Evolutionary conservation across 257 asterid species (phyloP).

Genomic region (Primulina huaijiensis): DNA sequence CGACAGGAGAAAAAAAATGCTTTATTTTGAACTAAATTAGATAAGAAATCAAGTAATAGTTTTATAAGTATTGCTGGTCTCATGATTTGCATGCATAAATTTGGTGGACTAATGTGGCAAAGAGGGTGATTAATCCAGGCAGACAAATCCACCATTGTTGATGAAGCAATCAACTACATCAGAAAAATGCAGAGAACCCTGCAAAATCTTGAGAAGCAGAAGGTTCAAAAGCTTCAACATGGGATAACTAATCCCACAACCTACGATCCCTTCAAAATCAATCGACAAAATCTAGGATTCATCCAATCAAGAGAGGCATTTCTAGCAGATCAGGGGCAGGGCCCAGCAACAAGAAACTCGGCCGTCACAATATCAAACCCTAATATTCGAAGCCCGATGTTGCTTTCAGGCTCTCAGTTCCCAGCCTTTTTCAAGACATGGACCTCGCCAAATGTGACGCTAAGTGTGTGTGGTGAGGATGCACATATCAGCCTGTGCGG

Average conservation of each 20-base stretch:
- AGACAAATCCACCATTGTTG: constrained; percentile 70
- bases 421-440: constrained; percentile 46
- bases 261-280: constrained; percentile 10
- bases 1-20: too few relatives aligned
- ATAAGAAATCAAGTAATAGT: too few relatives aligned
- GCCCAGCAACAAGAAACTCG: constrained; percentile 22
- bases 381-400: constrained; percentile 1
- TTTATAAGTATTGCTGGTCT: too few relatives aligned
- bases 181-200: constrained; percentile 36
- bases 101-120: too few relatives aligned
- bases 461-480: constrained; percentile 49
- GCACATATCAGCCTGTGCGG: constrained; percentile 58
- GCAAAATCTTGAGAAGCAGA: constrained; percentile 41
- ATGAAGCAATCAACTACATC: constrained; percentile 57
- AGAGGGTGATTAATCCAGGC: constrained; percentile 36
- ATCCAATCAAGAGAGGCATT: constrained; percentile 43
- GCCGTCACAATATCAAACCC: constrained; percentile 12
- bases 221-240: constrained; percentile 39
- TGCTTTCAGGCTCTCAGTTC: constrained; percentile 17
- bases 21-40: too few relatives aligned
- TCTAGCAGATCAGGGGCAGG: constrained; percentile 43
- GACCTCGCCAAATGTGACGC: constrained; percentile 52
- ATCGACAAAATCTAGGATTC: constrained; percentile 17
- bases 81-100: too few relatives aligned
- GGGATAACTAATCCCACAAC: constrained; percentile 26